phyloP scores from a whole-genome alignment of 371 early-diverging fungal genomes.

The Umbelopsis sp. region DNA sequence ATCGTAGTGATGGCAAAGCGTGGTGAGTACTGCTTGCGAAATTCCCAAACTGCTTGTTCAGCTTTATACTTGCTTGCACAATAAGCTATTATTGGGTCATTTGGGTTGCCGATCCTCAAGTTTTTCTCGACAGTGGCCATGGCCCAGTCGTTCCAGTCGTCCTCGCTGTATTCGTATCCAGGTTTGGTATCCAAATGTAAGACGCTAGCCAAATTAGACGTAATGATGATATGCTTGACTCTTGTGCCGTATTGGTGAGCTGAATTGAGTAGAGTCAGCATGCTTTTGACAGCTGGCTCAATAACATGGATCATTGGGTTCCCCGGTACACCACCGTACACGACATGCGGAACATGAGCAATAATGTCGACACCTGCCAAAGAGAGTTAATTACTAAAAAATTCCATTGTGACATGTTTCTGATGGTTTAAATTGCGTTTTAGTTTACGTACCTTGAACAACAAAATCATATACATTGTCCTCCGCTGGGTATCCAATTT shows the following conservation, averaged over 20 bases:
- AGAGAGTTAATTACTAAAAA: background rate
- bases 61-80: slow-evolving; percentile 5
- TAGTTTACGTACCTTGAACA: slow-evolving; percentile 5
- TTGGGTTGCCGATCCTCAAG: background rate
- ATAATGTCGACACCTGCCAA: background rate
- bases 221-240: slow-evolving; percentile 17
- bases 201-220: background rate
- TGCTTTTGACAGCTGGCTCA: slow-evolving; percentile 6
- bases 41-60: slow-evolving; percentile 15
- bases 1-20: background rate
- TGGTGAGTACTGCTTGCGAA: background rate
- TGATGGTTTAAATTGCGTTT: background rate
- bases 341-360: background rate
- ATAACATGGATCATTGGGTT: background rate
- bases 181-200: background rate
- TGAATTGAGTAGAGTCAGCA: background rate
- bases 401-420: too few relatives aligned
- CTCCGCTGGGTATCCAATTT: slow-evolving; percentile 11
- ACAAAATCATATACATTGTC: slow-evolving; percentile 3
- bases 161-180: slow-evolving; percentile 4
- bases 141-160: slow-evolving; percentile 10
- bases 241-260: slow-evolving; percentile 4
- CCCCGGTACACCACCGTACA: background rate
- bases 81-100: background rate
- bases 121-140: too few relatives aligned